A percentile compares a stretch with the other conserved stretches of the same genome.
phyloP scores from a whole-genome alignment of 805 yeast genomes.

The Torulaspora indica region DNA sequence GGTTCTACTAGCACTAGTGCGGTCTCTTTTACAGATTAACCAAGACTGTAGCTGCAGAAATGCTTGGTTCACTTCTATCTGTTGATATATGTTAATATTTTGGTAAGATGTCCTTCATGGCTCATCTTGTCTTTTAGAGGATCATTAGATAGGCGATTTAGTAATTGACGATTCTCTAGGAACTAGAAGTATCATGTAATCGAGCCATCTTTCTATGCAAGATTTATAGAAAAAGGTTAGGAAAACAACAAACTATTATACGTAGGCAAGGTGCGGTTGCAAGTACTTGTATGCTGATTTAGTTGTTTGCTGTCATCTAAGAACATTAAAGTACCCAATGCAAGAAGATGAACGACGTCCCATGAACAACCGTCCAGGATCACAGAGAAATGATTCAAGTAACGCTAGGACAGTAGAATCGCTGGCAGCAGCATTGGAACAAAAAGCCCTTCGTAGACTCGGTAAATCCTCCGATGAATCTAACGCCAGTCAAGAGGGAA shows the following conservation, averaged over 20 bases:
- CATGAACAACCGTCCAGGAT: neutral
- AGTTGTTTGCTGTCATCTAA: no score
- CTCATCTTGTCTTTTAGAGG: no score
- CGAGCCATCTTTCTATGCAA: no score
- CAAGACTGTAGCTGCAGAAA: no score
- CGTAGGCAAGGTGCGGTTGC: neutral
- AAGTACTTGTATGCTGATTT: neutral
- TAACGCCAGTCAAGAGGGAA: constrained; percentile 1
- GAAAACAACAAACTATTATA: neutral
- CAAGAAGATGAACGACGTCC: neutral
- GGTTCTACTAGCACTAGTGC: no score
- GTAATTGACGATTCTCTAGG: no score
- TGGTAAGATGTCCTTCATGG: no score
- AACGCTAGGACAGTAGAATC: neutral
- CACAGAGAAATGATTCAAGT: neutral
- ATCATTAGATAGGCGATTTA: no score
- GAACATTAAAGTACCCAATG: neutral
- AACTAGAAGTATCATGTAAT: no score
- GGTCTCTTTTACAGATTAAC: no score
- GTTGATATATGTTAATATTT: no score
- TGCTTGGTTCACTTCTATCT: no score
- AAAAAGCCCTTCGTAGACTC: neutral
- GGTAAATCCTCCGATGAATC: constrained; percentile 1
- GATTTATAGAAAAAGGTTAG: neutral
- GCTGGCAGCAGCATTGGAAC: constrained; percentile 3